Evolutionary conservation across 257 asterid species (phyloP).

Genomic region (Rhazya stricta): DNA sequence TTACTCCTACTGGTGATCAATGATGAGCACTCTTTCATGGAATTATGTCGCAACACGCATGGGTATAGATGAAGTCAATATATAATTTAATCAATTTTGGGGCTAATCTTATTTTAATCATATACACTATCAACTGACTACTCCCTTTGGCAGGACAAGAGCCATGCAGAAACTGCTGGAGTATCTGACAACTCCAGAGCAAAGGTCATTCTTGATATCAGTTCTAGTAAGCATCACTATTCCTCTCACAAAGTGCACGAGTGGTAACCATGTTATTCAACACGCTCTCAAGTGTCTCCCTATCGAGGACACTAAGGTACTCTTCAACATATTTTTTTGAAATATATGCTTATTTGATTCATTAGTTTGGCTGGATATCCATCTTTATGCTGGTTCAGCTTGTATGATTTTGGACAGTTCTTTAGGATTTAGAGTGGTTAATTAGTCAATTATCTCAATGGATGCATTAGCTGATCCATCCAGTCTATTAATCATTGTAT

Average conservation of each 20-base stretch:
- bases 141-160: constrained; percentile 32
- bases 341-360: too few species aligned
- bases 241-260: constrained; percentile 28
- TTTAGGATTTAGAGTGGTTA: too few species aligned
- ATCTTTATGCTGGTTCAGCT: too few species aligned
- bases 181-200: not conserved
- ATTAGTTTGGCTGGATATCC: too few species aligned
- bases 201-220: not conserved
- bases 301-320: constrained; percentile 45
- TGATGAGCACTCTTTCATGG: constrained; percentile 22
- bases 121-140: too few species aligned
- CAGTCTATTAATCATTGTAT: too few species aligned
- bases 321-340: not conserved
- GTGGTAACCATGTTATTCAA: constrained; percentile 60
- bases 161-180: constrained; percentile 1
- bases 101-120: not conserved
- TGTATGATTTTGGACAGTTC: too few species aligned
- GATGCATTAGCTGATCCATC: too few species aligned
- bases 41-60: constrained; percentile 33
- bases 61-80: constrained; percentile 31
- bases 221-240: constrained; percentile 31
- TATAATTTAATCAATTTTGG: not conserved
- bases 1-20: constrained; percentile 18
- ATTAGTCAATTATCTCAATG: too few species aligned
- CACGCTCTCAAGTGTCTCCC: constrained; percentile 36